phyloP scores from a whole-genome alignment of 2,329 filamentous ascomycete genomes.

The Aspergillus bombycis region DNA sequence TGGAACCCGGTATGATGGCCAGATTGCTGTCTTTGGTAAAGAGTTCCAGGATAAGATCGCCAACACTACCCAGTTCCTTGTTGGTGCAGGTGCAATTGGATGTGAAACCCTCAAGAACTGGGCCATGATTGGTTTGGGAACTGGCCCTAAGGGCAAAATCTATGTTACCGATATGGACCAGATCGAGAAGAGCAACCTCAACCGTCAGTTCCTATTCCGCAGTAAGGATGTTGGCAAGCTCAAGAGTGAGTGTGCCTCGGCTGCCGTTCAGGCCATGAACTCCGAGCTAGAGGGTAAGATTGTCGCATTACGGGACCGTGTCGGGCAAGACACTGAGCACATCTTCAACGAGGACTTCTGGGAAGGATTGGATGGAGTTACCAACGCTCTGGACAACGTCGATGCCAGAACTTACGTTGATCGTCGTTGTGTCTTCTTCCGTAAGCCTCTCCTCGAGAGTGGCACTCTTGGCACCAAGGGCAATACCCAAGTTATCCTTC shows the following conservation, averaged over 20 bases:
- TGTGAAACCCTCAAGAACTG: constrained; percentile 99
- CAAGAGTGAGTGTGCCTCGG: constrained; percentile 93
- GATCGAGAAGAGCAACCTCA: constrained; percentile 98
- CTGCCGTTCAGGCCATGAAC: constrained; percentile 93
- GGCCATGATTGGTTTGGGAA: constrained; percentile 96
- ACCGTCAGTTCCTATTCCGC: constrained; percentile 95
- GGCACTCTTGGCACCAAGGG: constrained; percentile 98
- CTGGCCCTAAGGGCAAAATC: constrained; percentile 85
- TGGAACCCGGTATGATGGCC: constrained; percentile 89
- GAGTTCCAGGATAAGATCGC: constrained; percentile 93
- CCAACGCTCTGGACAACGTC: constrained; percentile 96
- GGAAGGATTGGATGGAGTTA: constrained; percentile 83
- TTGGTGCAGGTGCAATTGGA: constrained; percentile 94
- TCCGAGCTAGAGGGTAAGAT: constrained; percentile 88
- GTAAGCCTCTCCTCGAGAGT: constrained; percentile 92
- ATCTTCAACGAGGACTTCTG: constrained; percentile 95
- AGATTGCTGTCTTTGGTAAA: constrained; percentile 92
- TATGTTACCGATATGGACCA: constrained; percentile 97
- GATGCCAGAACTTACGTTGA: constrained; percentile 97
- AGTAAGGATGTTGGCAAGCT: constrained; percentile 90
- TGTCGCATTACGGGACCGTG: constrained; percentile 80
- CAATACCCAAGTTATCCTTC: constrained; percentile 94
- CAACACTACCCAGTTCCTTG: constrained; percentile 89
- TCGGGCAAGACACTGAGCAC: constrained; percentile 88
- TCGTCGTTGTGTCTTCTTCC: constrained; percentile 95